These are phyloP conservation scores for Albatrellus ellisii DNA, from an alignment of 768 basidiomycete species.

Conservation along the genomic window DNA sequence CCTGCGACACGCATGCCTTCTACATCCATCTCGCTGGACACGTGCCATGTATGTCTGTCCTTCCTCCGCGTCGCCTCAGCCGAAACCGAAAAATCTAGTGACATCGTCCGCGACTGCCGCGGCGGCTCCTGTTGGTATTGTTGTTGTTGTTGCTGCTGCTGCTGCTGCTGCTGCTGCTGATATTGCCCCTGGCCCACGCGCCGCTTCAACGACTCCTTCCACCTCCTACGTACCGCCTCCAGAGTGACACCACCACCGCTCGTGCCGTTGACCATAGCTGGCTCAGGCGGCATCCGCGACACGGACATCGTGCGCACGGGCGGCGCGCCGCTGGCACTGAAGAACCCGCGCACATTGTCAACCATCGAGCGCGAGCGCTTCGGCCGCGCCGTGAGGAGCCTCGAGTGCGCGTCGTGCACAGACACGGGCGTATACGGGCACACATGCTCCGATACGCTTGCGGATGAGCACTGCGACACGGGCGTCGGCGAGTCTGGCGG, in stretches of 20 bases:
- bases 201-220: not conserved
- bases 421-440: conserved; percentile 11
- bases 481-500: conserved; percentile 8
- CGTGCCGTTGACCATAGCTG: not conserved
- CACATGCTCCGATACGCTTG: conserved; percentile 2
- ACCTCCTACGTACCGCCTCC: not conserved
- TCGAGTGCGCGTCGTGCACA: conserved; percentile 11
- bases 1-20: too few relatives aligned
- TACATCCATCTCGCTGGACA: too few relatives aligned
- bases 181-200: not conserved
- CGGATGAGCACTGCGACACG: conserved; percentile 10
- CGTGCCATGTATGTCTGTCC: too few relatives aligned
- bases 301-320: conserved; percentile 11
- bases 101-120: too few relatives aligned
- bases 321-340: conserved; percentile 17
- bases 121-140: too few relatives aligned
- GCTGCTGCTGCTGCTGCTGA: not conserved
- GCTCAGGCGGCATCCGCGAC: conserved; percentile 4
- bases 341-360: conserved; percentile 48
- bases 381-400: conserved; percentile 15
- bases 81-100: too few relatives aligned
- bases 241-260: not conserved
- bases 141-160: not conserved
- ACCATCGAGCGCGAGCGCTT: conserved; percentile 42
- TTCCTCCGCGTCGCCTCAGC: too few relatives aligned